A percentile compares a stretch with the other conserved stretches of the same genome.
These are phyloP conservation scores for Tulasnella sp. DNA, from an alignment of 768 basidiomycete species.

Conservation along the genomic window DNA sequence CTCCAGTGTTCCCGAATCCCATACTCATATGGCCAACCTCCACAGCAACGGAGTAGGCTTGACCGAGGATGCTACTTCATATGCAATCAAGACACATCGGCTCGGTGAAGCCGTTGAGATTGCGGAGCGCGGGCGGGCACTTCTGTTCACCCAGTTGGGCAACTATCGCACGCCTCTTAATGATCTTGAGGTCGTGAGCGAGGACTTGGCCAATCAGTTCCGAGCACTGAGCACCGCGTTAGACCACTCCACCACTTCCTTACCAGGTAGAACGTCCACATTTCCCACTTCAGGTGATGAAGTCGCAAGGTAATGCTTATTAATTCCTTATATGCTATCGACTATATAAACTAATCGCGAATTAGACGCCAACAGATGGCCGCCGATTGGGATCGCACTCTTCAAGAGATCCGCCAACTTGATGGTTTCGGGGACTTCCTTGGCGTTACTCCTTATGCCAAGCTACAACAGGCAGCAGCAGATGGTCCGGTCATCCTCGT, in stretches of 20 bases:
- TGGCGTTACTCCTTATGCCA: not conserved
- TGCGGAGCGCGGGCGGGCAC: not conserved
- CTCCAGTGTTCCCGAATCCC: too few species aligned
- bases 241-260: not conserved
- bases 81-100: too few species aligned
- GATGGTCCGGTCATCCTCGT: not conserved
- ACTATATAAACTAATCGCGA: too few species aligned
- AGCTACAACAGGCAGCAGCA: not conserved
- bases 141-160: not conserved
- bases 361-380: too few species aligned
- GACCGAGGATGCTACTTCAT: too few species aligned
- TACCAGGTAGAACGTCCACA: too few species aligned
- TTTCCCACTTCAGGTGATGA: not conserved
- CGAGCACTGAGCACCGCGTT: not conserved
- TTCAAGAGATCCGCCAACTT: not conserved
- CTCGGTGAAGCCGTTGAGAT: not conserved
- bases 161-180: not conserved
- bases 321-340: too few species aligned
- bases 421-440: not conserved
- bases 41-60: too few species aligned
- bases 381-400: not conserved
- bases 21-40: too few species aligned
- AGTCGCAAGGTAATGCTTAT: not conserved
- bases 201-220: not conserved
- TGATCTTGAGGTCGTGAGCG: not conserved